These are phyloP conservation scores for Aegilops bicornis DNA, from an alignment of 176 grass and related monocot genomes.

Conservation along the genomic window DNA sequence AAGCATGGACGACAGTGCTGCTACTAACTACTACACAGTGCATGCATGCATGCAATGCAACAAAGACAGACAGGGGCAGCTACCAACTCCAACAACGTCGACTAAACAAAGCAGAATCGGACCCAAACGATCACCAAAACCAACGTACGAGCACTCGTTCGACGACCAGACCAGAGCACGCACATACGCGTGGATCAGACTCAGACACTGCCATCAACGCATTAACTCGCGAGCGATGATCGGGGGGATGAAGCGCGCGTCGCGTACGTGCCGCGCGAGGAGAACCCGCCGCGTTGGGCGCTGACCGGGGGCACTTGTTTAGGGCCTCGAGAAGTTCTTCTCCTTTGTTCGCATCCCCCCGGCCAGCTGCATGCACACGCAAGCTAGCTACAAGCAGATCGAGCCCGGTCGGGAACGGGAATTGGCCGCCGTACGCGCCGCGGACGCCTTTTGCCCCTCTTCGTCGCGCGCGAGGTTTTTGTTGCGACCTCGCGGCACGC, in stretches of 20 bases:
- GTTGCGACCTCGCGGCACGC: background rate
- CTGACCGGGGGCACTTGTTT: constrained; percentile 50
- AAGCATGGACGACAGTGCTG: background rate
- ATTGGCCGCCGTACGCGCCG: constrained; percentile 6
- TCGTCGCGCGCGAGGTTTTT: constrained; percentile 19
- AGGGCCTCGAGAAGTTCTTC: constrained; percentile 61
- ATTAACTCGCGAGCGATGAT: constrained; percentile 6
- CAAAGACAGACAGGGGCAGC: background rate
- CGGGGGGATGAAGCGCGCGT: background rate
- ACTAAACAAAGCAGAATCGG: constrained; percentile 2
- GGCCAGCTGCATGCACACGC: background rate
- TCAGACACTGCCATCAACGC: background rate
- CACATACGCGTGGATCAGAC: background rate
- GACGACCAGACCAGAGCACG: background rate
- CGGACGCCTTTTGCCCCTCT: background rate
- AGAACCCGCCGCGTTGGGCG: constrained; percentile 61
- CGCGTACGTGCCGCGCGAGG: constrained; percentile 29
- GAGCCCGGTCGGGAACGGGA: constrained; percentile 3
- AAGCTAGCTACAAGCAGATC: background rate
- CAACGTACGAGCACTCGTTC: background rate
- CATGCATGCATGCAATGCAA: background rate
- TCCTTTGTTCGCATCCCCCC: constrained; percentile 34
- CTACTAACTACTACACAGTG: background rate
- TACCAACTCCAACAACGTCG: constrained; percentile 36
- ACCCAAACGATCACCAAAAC: background rate